Evolutionary conservation across 768 basidiomycete genomes (phyloP).

Genomic region (Xanthoconium purpureum): DNA sequence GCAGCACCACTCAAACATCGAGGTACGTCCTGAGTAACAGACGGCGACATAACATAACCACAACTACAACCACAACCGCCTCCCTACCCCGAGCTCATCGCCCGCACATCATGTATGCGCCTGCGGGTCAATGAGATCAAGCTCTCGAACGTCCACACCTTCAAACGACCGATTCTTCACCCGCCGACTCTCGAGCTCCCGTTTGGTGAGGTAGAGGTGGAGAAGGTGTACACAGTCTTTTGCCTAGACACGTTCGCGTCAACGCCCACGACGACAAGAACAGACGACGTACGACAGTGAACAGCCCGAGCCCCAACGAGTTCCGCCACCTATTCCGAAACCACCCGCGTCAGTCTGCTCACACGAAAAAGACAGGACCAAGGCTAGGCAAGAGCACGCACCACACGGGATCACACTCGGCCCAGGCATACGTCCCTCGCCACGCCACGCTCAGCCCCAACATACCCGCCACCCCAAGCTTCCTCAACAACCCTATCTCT

Average conservation of each 20-base stretch:
- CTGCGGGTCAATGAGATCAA: slow-evolving; percentile 57
- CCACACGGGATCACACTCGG: slow-evolving; percentile 74
- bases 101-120: slow-evolving; percentile 7
- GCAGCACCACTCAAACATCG: neutral
- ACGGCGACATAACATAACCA: neutral
- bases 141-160: slow-evolving; percentile 63
- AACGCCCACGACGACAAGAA: no score
- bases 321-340: slow-evolving; percentile 54
- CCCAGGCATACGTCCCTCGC: slow-evolving; percentile 60
- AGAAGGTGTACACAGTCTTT: slow-evolving; percentile 67
- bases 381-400: slow-evolving; percentile 17
- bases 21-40: neutral
- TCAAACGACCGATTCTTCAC: slow-evolving; percentile 70
- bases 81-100: no score
- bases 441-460: slow-evolving; percentile 47
- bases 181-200: slow-evolving; percentile 63
- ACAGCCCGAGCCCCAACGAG: slow-evolving; percentile 62
- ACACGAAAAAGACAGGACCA: neutral
- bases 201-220: slow-evolving; percentile 67
- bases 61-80: neutral
- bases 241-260: slow-evolving; percentile 35
- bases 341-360: neutral
- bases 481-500: slow-evolving; percentile 20
- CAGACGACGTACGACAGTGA: slow-evolving; percentile 51
- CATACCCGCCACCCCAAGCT: slow-evolving; percentile 27